Evolutionary conservation across 768 basidiomycete genomes (phyloP).

Genomic region (Amanita pallidorosea): DNA sequence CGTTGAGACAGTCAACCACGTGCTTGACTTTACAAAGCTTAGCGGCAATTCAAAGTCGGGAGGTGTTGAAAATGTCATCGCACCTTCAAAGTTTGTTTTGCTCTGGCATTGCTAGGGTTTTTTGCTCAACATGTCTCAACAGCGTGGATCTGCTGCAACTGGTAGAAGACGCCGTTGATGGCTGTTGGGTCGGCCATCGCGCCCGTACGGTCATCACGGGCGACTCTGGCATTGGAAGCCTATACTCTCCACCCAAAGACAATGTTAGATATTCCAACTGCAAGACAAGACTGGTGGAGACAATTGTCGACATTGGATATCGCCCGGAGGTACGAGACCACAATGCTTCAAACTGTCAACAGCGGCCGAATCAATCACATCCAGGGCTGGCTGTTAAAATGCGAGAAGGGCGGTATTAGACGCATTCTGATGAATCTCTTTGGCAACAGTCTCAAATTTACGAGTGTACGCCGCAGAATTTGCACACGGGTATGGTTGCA

Average conservation of each 20-base stretch:
- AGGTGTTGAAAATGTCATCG: slow-evolving; percentile 67
- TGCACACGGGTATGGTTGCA: neutral
- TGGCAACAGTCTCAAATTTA: slow-evolving; percentile 91
- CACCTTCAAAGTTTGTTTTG: slow-evolving; percentile 45
- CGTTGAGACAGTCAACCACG: slow-evolving; percentile 95
- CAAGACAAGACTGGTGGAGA: slow-evolving; percentile 57
- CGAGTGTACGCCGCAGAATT: slow-evolving; percentile 38
- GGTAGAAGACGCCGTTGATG: slow-evolving; percentile 84
- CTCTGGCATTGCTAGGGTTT: neutral
- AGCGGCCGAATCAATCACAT: neutral
- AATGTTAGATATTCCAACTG: slow-evolving; percentile 32
- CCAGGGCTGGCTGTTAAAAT: slow-evolving; percentile 79
- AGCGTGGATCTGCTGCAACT: slow-evolving; percentile 73
- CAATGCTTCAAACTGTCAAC: neutral
- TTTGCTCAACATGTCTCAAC: slow-evolving; percentile 5
- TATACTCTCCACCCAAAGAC: slow-evolving; percentile 78
- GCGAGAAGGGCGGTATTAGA: slow-evolving; percentile 88
- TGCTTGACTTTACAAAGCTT: slow-evolving; percentile 91
- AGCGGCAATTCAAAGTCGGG: slow-evolving; percentile 78
- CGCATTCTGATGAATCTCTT: slow-evolving; percentile 92
- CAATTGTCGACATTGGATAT: slow-evolving; percentile 77
- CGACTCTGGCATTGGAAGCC: slow-evolving; percentile 80
- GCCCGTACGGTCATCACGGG: slow-evolving; percentile 62
- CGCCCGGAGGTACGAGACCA: slow-evolving; percentile 43
- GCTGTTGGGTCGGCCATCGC: slow-evolving; percentile 88